A percentile compares a stretch with the other conserved stretches of the same genome.
phyloP scores from a whole-genome alignment of 441 rosid genomes.

The Erysimum cheiri region DNA sequence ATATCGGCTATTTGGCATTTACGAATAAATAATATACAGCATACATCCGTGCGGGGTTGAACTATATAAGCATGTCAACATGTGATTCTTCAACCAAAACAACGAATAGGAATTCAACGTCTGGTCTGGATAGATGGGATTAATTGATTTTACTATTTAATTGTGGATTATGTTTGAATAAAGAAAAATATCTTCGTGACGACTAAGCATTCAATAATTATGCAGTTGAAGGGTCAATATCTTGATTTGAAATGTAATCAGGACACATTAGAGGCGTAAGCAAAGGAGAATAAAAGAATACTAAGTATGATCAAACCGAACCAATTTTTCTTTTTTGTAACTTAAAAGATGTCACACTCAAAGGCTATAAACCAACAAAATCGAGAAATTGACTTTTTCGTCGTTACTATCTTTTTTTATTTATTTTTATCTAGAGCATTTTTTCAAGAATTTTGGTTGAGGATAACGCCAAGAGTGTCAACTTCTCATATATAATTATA shows the following conservation, averaged over 20 bases:
- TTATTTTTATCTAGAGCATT: constrained; percentile 15
- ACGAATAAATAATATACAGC: not conserved
- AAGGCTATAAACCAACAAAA: constrained; percentile 23
- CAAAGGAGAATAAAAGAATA: constrained; percentile 26
- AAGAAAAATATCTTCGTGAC: constrained; percentile 26
- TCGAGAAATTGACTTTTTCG: constrained; percentile 30
- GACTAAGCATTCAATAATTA: constrained; percentile 30
- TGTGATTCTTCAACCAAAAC: constrained; percentile 24
- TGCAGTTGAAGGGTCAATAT: constrained; percentile 37
- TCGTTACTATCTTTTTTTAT: constrained; percentile 15
- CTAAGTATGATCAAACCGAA: constrained; percentile 26
- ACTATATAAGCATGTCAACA: constrained; percentile 9
- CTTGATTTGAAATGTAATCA: constrained; percentile 28
- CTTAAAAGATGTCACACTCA: constrained; percentile 22
- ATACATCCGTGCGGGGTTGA: constrained; percentile 15
- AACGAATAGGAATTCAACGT: constrained; percentile 18
- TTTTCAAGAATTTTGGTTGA: constrained; percentile 29
- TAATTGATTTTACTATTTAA: not conserved
- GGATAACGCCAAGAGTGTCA: constrained; percentile 44
- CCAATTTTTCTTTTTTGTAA: not conserved
- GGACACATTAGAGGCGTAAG: constrained; percentile 34
- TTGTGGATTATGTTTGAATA: not conserved
- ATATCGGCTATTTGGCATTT: constrained; percentile 5
- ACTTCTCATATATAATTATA: constrained; percentile 14
- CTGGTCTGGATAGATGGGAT: constrained; percentile 20